phyloP scores from a whole-genome alignment of 768 basidiomycete genomes.

The Hysterangium stoloniferum region DNA sequence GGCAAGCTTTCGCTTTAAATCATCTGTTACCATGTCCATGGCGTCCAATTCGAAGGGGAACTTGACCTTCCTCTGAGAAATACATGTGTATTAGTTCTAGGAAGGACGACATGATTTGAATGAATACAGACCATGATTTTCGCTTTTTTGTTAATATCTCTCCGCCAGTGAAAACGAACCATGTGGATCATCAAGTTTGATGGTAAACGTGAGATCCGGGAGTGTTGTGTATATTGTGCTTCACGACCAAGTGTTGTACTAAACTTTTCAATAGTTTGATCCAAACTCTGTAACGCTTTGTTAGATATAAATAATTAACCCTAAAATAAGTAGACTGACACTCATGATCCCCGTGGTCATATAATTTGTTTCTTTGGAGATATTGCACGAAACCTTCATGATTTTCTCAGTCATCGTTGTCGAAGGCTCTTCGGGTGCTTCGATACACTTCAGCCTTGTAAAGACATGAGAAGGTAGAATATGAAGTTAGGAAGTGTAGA shows the following conservation, averaged over 20 bases:
- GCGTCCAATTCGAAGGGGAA: constrained; percentile 88
- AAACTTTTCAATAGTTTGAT: constrained; percentile 78
- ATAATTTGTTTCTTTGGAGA: constrained; percentile 77
- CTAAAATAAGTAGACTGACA: constrained; percentile 33
- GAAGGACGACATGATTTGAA: not conserved
- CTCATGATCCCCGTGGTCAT: constrained; percentile 81
- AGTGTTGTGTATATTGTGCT: constrained; percentile 73
- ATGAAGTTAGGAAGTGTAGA: not conserved
- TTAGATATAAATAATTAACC: not conserved
- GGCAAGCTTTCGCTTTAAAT: constrained; percentile 60
- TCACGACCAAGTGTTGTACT: constrained; percentile 74
- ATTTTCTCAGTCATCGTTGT: constrained; percentile 61
- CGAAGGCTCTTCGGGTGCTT: constrained; percentile 70
- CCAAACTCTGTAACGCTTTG: constrained; percentile 64
- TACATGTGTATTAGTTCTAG: not conserved
- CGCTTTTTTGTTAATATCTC: constrained; percentile 85
- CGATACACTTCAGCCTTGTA: constrained; percentile 54
- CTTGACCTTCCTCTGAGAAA: constrained; percentile 82
- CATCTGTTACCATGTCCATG: constrained; percentile 72
- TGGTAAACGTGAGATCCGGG: constrained; percentile 78
- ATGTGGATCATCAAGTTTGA: constrained; percentile 84
- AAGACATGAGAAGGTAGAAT: not conserved
- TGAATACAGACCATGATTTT: constrained; percentile 78
- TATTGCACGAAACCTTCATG: constrained; percentile 90
- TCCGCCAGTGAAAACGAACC: constrained; percentile 94